Evolutionary conservation across 2,329 filamentous ascomycete species (phyloP).

Genomic region (Fragosphaeria purpurea): DNA sequence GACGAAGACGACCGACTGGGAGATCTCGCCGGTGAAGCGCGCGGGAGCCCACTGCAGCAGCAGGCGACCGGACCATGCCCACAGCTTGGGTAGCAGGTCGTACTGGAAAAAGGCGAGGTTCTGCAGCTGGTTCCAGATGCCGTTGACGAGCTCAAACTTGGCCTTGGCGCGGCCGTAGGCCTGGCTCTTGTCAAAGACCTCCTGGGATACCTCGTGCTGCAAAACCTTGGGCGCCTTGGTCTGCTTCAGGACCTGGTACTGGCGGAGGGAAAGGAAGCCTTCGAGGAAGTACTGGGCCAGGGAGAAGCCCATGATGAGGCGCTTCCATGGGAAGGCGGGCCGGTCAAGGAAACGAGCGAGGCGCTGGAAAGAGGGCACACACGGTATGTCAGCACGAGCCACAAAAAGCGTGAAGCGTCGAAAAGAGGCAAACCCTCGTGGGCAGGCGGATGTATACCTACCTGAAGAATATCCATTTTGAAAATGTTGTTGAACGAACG

Average conservation of each 20-base stretch:
- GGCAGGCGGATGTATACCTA: slow-evolving; percentile 16
- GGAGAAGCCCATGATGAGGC: slow-evolving; percentile 88
- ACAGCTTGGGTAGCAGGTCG: slow-evolving; percentile 84
- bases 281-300: slow-evolving; percentile 86
- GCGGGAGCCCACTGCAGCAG: slow-evolving; percentile 65
- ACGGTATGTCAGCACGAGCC: background rate
- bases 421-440: background rate
- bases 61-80: slow-evolving; percentile 68
- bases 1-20: slow-evolving; percentile 87
- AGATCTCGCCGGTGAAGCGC: slow-evolving; percentile 82
- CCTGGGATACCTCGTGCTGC: slow-evolving; percentile 74
- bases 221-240: slow-evolving; percentile 78
- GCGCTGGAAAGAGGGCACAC: slow-evolving; percentile 33
- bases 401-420: background rate
- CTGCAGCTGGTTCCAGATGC: slow-evolving; percentile 77
- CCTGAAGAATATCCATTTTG: slow-evolving; percentile 38
- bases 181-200: slow-evolving; percentile 92
- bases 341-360: slow-evolving; percentile 82
- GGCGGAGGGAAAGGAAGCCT: slow-evolving; percentile 76
- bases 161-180: slow-evolving; percentile 94
- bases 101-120: slow-evolving; percentile 83
- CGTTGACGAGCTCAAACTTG: slow-evolving; percentile 72
- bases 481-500: background rate
- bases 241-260: slow-evolving; percentile 77
- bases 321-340: slow-evolving; percentile 95